Conservation (phyloP, 192 early-diverging fungal genomes). For the Chytriomyces hyalinus region DNA sequence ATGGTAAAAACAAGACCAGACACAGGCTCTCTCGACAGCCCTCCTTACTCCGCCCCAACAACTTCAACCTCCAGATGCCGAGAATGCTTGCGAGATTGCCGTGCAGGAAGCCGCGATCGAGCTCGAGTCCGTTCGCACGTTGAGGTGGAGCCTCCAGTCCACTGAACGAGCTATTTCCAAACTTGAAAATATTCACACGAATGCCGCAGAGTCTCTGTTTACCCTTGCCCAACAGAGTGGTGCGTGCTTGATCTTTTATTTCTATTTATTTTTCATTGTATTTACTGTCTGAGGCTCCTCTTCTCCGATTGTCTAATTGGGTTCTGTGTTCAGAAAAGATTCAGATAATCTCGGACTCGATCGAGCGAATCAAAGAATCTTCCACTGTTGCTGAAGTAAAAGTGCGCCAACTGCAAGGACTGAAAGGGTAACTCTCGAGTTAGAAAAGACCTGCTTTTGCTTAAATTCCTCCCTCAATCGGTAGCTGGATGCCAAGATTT, state of each 20-base stretch:
- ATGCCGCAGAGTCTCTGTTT: slow-evolving; percentile 10
- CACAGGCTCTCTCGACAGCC: too few relatives aligned
- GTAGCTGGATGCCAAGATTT: background rate
- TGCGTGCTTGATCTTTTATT: background rate
- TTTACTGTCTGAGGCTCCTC: background rate
- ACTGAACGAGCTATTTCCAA: background rate
- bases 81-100: background rate
- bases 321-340: slow-evolving; percentile 19
- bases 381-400: slow-evolving; percentile 13
- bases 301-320: background rate
- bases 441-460: background rate
- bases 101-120: slow-evolving; percentile 1
- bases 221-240: slow-evolving; percentile 18
- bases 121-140: background rate
- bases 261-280: background rate
- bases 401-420: slow-evolving; percentile 13
- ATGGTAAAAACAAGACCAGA: too few relatives aligned
- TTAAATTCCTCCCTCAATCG: background rate
- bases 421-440: slow-evolving; percentile 11
- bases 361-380: slow-evolving; percentile 9
- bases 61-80: background rate
- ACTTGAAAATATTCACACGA: background rate
- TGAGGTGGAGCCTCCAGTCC: background rate
- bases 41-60: too few relatives aligned
- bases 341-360: background rate